Percentiles rank a stretch among this genome's conserved stretches.
Conservation (phyloP, 2,329 filamentous ascomycete species). For the Tolypocladium pustulatum region DNA sequence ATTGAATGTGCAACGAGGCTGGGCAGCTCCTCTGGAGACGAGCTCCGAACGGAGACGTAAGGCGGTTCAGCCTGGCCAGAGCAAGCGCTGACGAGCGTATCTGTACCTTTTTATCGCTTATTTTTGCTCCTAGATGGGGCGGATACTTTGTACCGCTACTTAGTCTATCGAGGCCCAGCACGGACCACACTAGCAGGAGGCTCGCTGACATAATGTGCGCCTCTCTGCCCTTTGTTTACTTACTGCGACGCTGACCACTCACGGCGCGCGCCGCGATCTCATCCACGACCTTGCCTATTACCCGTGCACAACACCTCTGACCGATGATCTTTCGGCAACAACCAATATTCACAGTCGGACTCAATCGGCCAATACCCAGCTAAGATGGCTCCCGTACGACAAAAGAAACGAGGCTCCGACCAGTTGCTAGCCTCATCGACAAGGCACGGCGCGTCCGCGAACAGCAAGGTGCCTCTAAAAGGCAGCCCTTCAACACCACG, state of each 20-base stretch:
- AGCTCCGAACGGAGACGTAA: conserved; percentile 26
- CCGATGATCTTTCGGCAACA: background rate
- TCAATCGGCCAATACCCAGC: conserved; percentile 7
- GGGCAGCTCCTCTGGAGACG: background rate
- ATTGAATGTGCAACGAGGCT: conserved; percentile 3
- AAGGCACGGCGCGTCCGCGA: conserved; percentile 9
- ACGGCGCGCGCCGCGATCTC: conserved; percentile 4
- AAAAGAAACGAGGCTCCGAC: conserved; percentile 21
- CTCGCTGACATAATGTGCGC: conserved; percentile 6
- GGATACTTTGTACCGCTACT: conserved; percentile 11
- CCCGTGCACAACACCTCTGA: background rate
- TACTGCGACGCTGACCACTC: conserved; percentile 11
- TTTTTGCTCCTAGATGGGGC: background rate
- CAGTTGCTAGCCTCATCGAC: conserved; percentile 6
- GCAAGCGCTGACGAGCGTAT: background rate
- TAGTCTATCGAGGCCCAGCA: background rate
- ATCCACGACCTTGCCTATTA: background rate
- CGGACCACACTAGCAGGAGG: background rate
- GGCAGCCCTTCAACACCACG: conserved; percentile 26
- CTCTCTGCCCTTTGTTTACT: conserved; percentile 27
- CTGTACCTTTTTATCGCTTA: background rate
- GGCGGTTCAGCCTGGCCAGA: conserved; percentile 33
- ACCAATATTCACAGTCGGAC: conserved; percentile 2
- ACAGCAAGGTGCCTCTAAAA: conserved; percentile 12
- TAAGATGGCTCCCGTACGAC: conserved; percentile 36